Percentiles rank a stretch among this genome's conserved stretches.
phyloP scores from a whole-genome alignment of 345 rosid species.

The Murraya paniculata region DNA sequence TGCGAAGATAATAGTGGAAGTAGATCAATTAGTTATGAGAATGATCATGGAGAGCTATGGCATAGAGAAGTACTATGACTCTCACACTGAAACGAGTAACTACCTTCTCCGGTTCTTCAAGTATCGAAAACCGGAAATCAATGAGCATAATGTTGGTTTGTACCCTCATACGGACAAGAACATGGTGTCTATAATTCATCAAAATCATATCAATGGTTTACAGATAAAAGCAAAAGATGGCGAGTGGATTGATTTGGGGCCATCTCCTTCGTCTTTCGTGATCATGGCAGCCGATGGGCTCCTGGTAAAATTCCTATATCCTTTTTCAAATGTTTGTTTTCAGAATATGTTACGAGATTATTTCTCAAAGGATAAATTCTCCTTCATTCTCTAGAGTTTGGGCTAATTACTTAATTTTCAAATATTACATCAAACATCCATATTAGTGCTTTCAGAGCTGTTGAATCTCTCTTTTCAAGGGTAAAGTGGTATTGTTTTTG shows the following conservation, averaged over 20 bases:
- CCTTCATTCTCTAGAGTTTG: no score
- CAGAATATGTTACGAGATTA: no score
- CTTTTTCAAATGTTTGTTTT: background rate
- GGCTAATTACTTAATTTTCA: no score
- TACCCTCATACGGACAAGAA: conserved; percentile 38
- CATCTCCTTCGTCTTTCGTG: conserved; percentile 26
- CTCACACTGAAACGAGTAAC: conserved; percentile 21
- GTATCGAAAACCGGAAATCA: conserved; percentile 22
- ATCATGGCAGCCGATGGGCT: conserved; percentile 34
- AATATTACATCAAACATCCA: no score
- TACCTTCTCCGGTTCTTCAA: conserved; percentile 35
- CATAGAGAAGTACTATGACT: conserved; percentile 29
- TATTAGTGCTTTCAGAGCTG: no score
- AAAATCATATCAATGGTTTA: conserved; percentile 39
- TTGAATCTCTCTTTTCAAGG: no score
- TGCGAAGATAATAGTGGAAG: conserved; percentile 20
- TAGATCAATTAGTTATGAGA: conserved; percentile 26
- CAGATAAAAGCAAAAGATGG: conserved; percentile 36
- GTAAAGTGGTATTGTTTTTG: no score
- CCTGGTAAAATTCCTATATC: conserved; percentile 13
- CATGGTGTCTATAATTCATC: conserved; percentile 38
- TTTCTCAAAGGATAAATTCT: no score
- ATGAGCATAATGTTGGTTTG: conserved; percentile 22
- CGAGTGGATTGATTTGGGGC: conserved; percentile 27
- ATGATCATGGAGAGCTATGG: conserved; percentile 39